Conservation (phyloP, 257 asterid species). For the Haberlea rhodopensis region DNA sequence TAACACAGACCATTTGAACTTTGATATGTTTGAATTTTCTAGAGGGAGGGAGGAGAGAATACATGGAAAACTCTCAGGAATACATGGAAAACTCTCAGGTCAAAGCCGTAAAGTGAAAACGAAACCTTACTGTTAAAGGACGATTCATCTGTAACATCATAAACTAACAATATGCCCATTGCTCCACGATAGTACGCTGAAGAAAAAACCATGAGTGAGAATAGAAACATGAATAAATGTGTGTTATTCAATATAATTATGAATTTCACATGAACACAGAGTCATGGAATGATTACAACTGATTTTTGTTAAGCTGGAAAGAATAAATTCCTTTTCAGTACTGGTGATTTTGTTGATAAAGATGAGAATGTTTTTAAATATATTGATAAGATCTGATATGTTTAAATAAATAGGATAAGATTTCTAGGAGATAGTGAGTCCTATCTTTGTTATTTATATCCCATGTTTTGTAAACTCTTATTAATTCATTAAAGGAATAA, state of each 20-base stretch:
- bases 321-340: not conserved
- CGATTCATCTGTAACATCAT: slow-evolving; percentile 62
- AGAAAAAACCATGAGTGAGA: slow-evolving; percentile 26
- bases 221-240: slow-evolving; percentile 7
- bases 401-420: too few species aligned
- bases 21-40: not conserved
- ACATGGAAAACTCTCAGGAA: not conserved
- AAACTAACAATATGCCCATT: slow-evolving; percentile 64
- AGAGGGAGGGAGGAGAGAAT: not conserved
- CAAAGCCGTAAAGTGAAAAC: slow-evolving; percentile 3
- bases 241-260: not conserved
- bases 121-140: slow-evolving; percentile 57
- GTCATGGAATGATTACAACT: not conserved
- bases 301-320: slow-evolving; percentile 16
- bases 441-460: too few species aligned
- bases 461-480: too few species aligned
- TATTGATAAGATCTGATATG: too few species aligned
- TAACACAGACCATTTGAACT: not conserved
- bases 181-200: slow-evolving; percentile 70
- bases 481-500: too few species aligned
- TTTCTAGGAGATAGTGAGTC: too few species aligned
- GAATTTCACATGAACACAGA: not conserved
- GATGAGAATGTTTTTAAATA: too few species aligned
- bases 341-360: too few species aligned
- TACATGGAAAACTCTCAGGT: not conserved